These are phyloP conservation scores for Gonapodya prolifera DNA, from an alignment of 192 early-diverging fungal species.

Conservation along the genomic window DNA sequence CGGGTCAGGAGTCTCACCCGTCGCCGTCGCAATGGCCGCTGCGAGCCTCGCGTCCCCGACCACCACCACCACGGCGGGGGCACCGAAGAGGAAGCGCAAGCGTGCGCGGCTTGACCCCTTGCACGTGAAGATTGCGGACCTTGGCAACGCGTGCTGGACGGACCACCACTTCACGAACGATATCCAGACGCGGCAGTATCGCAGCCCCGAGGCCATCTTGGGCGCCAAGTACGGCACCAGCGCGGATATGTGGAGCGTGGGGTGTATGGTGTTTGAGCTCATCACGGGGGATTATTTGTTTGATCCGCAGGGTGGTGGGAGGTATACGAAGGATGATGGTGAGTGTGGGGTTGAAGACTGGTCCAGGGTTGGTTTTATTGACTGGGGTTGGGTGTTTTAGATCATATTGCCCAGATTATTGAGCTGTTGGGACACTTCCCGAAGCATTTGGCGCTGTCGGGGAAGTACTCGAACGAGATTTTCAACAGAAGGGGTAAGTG, in stretches of 20 bases:
- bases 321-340: slow-evolving; percentile 78
- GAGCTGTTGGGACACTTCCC: slow-evolving; percentile 84
- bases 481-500: slow-evolving; percentile 70
- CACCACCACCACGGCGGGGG: too few relatives aligned
- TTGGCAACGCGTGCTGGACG: slow-evolving; percentile 94
- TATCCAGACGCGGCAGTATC: slow-evolving; percentile 96
- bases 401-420: slow-evolving; percentile 93
- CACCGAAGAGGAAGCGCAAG: too few relatives aligned
- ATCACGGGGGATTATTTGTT: slow-evolving; percentile 90
- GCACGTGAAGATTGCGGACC: slow-evolving; percentile 87
- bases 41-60: too few relatives aligned
- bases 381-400: too few relatives aligned
- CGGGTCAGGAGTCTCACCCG: too few relatives aligned
- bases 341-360: too few relatives aligned
- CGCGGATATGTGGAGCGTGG: slow-evolving; percentile 89
- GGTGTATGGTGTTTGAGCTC: slow-evolving; percentile 87
- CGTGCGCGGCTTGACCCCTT: not conserved
- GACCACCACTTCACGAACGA: slow-evolving; percentile 90
- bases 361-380: too few relatives aligned
- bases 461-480: slow-evolving; percentile 71
- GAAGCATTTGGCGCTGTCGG: slow-evolving; percentile 60
- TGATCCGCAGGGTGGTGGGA: slow-evolving; percentile 72
- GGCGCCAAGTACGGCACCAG: slow-evolving; percentile 73
- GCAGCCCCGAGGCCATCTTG: slow-evolving; percentile 88
- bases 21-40: too few relatives aligned